phyloP scores from a whole-genome alignment of 2,329 filamentous ascomycete genomes.

The Fusarium proliferatum region DNA sequence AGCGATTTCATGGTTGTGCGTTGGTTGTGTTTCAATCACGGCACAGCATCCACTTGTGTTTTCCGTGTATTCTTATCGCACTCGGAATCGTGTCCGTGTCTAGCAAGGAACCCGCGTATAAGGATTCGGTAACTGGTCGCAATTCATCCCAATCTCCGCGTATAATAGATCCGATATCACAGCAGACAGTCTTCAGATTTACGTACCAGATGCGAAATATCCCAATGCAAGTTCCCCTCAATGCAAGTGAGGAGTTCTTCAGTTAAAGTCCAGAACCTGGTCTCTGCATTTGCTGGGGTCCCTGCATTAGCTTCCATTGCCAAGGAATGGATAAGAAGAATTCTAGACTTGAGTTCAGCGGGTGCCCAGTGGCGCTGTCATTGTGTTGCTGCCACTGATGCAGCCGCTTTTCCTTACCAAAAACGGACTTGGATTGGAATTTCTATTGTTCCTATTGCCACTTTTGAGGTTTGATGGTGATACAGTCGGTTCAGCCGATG shows the following conservation, averaged over 20 bases:
- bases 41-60: conserved; percentile 24
- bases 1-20: background rate
- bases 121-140: background rate
- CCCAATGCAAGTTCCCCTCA: background rate
- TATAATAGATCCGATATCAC: conserved; percentile 14
- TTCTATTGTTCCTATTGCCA: background rate
- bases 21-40: conserved; percentile 13
- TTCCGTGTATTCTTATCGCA: conserved; percentile 12
- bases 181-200: background rate
- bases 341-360: conserved; percentile 26
- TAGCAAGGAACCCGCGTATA: conserved; percentile 21
- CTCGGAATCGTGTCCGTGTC: conserved; percentile 26
- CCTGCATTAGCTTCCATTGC: conserved; percentile 32
- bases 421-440: conserved; percentile 6
- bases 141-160: conserved; percentile 18
- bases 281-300: conserved; percentile 29
- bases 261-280: conserved; percentile 25
- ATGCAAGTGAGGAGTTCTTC: background rate
- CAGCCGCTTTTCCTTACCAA: conserved; percentile 2
- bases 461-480: conserved; percentile 1
- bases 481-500: background rate
- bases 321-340: conserved; percentile 18
- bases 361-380: conserved; percentile 19
- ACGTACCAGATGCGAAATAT: conserved; percentile 8
- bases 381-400: background rate